These are phyloP conservation scores for Thalia dealbata DNA, from an alignment of 176 grass and related monocot genomes.

Conservation along the genomic window DNA sequence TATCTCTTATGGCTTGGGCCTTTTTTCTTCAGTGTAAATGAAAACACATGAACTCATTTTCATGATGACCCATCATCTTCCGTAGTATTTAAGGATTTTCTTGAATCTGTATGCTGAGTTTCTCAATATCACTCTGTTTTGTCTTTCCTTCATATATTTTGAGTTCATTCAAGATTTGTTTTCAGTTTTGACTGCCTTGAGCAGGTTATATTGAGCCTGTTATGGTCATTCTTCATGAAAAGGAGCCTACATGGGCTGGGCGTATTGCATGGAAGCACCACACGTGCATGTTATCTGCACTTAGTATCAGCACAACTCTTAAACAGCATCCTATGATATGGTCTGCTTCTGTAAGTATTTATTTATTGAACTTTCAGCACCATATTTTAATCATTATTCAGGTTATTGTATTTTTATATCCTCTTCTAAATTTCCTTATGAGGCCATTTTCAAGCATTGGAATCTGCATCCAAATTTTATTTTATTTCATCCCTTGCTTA, in stretches of 20 bases:
- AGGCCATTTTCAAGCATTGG: too few species aligned
- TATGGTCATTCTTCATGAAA: conserved; percentile 88
- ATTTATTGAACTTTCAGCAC: not conserved
- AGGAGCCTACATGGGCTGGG: conserved; percentile 84
- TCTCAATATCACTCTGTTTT: not conserved
- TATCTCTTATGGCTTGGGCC: too few species aligned
- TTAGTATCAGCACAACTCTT: conserved; percentile 88
- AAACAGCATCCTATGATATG: conserved; percentile 94
- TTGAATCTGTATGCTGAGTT: not conserved
- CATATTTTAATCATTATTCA: too few species aligned
- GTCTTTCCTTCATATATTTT: not conserved
- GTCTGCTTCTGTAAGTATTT: conserved; percentile 74
- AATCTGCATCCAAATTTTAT: too few species aligned
- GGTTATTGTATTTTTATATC: too few species aligned
- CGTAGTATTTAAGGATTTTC: not conserved
- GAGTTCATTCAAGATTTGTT: not conserved
- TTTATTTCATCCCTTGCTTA: too few species aligned
- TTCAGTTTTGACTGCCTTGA: conserved; percentile 16
- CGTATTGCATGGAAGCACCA: conserved; percentile 87
- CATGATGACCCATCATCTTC: too few species aligned
- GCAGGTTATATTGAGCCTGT: conserved; percentile 98
- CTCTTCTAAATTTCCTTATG: too few species aligned
- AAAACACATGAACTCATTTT: too few species aligned
- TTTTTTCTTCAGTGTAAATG: too few species aligned
- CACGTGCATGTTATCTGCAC: conserved; percentile 82